Evolutionary conservation across 1,284 basidiomycete genomes (phyloP), one percentile per base, ranked within the genome.

Genomic region (Pseudozyma sp.): DNA sequence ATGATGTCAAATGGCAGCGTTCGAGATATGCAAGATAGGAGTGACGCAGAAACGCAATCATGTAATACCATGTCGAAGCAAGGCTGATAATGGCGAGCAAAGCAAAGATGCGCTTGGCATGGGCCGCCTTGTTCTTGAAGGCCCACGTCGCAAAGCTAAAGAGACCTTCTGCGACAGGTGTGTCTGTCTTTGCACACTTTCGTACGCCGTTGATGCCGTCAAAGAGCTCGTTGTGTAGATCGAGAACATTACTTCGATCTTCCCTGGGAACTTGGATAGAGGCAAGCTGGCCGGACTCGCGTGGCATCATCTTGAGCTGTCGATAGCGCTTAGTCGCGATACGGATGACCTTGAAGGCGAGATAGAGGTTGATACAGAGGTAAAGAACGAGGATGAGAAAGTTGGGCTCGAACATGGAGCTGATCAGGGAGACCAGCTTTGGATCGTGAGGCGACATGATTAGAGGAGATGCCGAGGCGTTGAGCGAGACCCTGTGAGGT

Each of bases 41-140:
- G 39, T 65, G 60, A 16, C 55, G 57, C 39, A 86, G 75, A 71
- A 79, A 86, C 21, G 56, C 36, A 44, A 81, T 14, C 85, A 86
- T 86, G 67, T 73, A 73, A 47, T 70, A 69, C 74, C 74, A 78
- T 3, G 76, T 76, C 0, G 70, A 76, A 3, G 49, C 62, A 1
- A 76, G 56, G 44, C 74, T 76, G 50, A 70, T 12, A 11, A 68
- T 18, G 16, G 74, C 68, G 10, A 70, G 45, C 18, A 77, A n/a
- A 1, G 47, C 59, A 14, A 64, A 36, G 16, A 71, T 44, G 25
- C 52, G 34, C 48, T 76, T 76, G 1, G 68, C 73, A 47, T 49
- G 47, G 6, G 18, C 10, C 16, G 68, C 68, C 3, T 69, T 35
- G 12, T 51, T 8, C 40, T 59, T 61, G 49, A 71, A 65, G 10